Evolutionary conservation across 345 rosid species (phyloP).

Genomic region (Citrus hindsii): DNA sequence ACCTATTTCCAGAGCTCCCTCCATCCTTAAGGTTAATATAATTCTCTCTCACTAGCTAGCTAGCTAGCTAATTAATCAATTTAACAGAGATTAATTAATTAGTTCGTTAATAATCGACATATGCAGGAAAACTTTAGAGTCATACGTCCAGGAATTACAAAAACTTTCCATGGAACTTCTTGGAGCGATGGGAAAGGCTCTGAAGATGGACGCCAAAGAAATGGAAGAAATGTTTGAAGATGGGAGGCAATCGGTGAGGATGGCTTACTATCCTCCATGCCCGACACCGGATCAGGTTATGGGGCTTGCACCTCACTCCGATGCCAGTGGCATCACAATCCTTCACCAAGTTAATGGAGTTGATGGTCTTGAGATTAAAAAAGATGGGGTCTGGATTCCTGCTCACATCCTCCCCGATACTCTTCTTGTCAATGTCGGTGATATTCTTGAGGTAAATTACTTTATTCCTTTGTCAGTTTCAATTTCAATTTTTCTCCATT

Average conservation of each 20-base stretch:
- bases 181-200: background rate
- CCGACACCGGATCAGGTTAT: constrained; percentile 8
- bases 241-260: constrained; percentile 30
- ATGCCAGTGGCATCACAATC: constrained; percentile 5
- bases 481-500: no score
- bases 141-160: background rate
- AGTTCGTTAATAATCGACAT: background rate
- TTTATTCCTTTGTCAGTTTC: no score
- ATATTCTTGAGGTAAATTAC: constrained; percentile 3
- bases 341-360: constrained; percentile 11
- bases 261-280: constrained; percentile 23
- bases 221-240: constrained; percentile 31
- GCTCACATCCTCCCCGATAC: constrained; percentile 4
- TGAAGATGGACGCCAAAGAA: constrained; percentile 17
- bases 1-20: constrained; percentile 40
- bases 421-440: constrained; percentile 5
- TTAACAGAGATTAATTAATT: background rate
- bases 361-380: constrained; percentile 11
- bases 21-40: constrained; percentile 27
- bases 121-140: background rate
- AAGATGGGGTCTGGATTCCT: constrained; percentile 7
- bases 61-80: background rate
- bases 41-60: background rate
- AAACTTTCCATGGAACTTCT: background rate
- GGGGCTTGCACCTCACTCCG: constrained; percentile 8